phyloP scores from a whole-genome alignment of 371 early-diverging fungal genomes.

The Apophysomyces ossiformis region DNA sequence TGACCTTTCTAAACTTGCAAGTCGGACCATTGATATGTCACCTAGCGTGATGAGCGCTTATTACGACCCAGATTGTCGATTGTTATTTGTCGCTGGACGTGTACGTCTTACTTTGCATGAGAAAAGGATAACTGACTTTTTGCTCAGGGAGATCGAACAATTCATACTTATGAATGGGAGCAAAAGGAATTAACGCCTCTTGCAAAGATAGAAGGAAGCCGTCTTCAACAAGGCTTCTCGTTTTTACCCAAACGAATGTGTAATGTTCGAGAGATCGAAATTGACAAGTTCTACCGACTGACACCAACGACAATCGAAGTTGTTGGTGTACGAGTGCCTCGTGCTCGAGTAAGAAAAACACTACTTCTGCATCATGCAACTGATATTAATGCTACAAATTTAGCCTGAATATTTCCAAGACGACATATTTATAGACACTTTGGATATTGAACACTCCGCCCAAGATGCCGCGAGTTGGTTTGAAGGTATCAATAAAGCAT shows the following conservation, averaged over 20 bases:
- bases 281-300: conserved; percentile 70
- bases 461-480: conserved; percentile 66
- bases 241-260: conserved; percentile 70
- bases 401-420: conserved; percentile 87
- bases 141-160: conserved; percentile 56
- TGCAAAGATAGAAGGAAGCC: conserved; percentile 63
- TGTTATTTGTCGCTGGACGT: conserved; percentile 69
- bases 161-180: conserved; percentile 46
- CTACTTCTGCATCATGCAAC: background rate
- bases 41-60: conserved; percentile 75
- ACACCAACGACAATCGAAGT: conserved; percentile 68
- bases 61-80: conserved; percentile 69
- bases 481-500: conserved; percentile 33
- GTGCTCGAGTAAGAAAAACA: conserved; percentile 57
- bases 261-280: conserved; percentile 69
- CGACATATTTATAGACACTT: conserved; percentile 77
- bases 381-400: background rate
- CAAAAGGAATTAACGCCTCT: conserved; percentile 42
- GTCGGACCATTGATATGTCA: conserved; percentile 66
- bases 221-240: conserved; percentile 71
- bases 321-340: conserved; percentile 75
- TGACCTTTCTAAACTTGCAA: conserved; percentile 44
- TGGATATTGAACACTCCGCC: conserved; percentile 55
- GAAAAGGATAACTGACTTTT: background rate
- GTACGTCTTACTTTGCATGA: conserved; percentile 30